Percentiles rank a stretch among this genome's conserved stretches.
Evolutionary conservation across 106 monocot genomes (phyloP).

Genomic region (Acorus calamus): DNA sequence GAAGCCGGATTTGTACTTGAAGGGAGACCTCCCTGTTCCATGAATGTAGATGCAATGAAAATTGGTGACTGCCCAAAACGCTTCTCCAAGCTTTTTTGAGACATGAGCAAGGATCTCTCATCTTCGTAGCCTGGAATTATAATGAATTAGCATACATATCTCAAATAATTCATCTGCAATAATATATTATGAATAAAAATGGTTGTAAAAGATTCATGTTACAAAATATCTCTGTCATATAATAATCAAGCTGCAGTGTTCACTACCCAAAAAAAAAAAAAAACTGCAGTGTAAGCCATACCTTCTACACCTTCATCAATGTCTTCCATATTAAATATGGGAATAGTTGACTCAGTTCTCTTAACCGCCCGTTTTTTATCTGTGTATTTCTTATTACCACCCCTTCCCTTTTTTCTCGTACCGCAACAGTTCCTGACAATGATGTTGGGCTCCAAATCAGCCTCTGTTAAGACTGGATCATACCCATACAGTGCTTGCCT

Average conservation of each 20-base stretch:
- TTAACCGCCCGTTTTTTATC: conserved; percentile 59
- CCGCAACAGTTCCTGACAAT: conserved; percentile 77
- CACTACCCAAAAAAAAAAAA: neutral
- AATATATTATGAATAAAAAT: no score
- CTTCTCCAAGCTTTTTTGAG: conserved; percentile 84
- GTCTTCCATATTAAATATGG: conserved; percentile 79
- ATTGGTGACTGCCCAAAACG: conserved; percentile 90
- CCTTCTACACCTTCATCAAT: conserved; percentile 73
- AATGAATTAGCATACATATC: neutral
- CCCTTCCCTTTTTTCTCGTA: conserved; percentile 49
- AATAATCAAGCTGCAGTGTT: neutral
- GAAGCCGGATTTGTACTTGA: conserved; percentile 76
- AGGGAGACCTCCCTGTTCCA: conserved; percentile 83
- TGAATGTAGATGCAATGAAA: conserved; percentile 83
- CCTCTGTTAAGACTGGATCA: conserved; percentile 76
- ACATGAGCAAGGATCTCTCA: conserved; percentile 78
- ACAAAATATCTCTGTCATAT: no score
- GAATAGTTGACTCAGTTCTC: conserved; percentile 75
- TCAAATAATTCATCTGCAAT: no score
- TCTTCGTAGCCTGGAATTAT: conserved; percentile 66
- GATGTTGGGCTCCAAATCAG: conserved; percentile 80
- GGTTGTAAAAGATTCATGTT: no score
- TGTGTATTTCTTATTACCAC: conserved; percentile 47
- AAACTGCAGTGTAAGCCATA: conserved; percentile 1
- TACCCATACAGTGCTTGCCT: conserved; percentile 88